phyloP scores from a whole-genome alignment of 1,284 basidiomycete species.

The Flammula alnicola region DNA sequence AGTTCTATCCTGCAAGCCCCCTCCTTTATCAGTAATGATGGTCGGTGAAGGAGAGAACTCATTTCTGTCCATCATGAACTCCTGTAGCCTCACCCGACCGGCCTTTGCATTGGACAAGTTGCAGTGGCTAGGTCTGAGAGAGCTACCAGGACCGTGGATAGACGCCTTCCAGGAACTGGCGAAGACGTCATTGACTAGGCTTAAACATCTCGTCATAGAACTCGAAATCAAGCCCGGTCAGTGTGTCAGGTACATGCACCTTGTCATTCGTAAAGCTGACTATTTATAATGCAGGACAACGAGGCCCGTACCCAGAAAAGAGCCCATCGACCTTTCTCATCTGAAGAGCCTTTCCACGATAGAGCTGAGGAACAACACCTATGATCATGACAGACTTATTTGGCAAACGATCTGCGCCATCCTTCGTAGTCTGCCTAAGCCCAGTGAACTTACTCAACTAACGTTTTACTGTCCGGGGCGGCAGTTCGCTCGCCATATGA shows the following conservation, averaged over 20 bases:
- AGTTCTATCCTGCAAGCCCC: neutral
- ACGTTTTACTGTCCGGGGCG: slow-evolving; percentile 6
- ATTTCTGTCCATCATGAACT: slow-evolving; percentile 11
- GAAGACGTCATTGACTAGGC: neutral
- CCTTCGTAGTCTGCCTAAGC: neutral
- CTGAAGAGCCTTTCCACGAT: neutral
- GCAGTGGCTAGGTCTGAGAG: slow-evolving; percentile 7
- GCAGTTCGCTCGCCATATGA: slow-evolving; percentile 1
- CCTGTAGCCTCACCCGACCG: neutral
- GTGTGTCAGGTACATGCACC: neutral
- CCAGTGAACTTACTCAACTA: neutral
- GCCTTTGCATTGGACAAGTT: slow-evolving; percentile 11
- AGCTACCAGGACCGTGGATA: slow-evolving; percentile 4
- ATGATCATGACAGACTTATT: slow-evolving; percentile 8
- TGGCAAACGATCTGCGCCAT: slow-evolving; percentile 3
- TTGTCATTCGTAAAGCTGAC: neutral
- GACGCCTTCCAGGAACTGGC: neutral
- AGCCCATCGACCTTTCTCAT: neutral
- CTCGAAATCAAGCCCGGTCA: slow-evolving; percentile 2
- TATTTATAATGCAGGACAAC: neutral
- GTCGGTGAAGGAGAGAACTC: neutral
- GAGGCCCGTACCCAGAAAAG: neutral
- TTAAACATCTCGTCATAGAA: slow-evolving; percentile 8
- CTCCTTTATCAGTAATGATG: slow-evolving; percentile 7
- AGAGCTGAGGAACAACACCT: slow-evolving; percentile 6